phyloP scores from a whole-genome alignment of 2,329 filamentous ascomycete species.

The Penicillium sp. region DNA sequence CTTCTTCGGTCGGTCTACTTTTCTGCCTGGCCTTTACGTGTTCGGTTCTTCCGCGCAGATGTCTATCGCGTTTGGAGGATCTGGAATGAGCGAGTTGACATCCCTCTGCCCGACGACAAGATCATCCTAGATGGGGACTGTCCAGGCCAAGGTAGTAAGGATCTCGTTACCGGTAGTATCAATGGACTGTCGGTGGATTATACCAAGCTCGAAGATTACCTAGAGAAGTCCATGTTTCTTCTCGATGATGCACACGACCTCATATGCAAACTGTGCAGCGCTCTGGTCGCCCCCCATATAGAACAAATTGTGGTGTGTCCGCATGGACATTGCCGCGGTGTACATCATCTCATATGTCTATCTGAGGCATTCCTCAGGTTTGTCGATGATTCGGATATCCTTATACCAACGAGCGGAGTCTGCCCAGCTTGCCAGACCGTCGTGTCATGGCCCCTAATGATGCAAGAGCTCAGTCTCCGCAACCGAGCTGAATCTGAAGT shows the following conservation, averaged over 20 bases:
- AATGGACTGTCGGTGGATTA: slow-evolving; percentile 61
- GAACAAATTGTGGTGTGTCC: slow-evolving; percentile 61
- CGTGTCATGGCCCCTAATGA: slow-evolving; percentile 75
- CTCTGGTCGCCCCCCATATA: slow-evolving; percentile 42
- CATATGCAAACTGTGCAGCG: slow-evolving; percentile 59
- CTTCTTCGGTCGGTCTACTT: slow-evolving; percentile 82
- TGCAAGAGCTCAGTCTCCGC: slow-evolving; percentile 81
- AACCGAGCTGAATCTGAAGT: slow-evolving; percentile 73
- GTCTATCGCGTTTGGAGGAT: slow-evolving; percentile 72
- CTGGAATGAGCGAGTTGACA: slow-evolving; percentile 59
- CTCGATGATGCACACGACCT: slow-evolving; percentile 46
- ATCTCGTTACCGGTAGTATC: slow-evolving; percentile 46
- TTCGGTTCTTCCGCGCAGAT: slow-evolving; percentile 79
- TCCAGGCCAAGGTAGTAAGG: slow-evolving; percentile 19
- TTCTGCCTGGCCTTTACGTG: slow-evolving; percentile 76
- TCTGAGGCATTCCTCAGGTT: slow-evolving; percentile 58
- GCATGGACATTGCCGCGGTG: slow-evolving; percentile 52
- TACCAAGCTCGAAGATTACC: slow-evolving; percentile 53
- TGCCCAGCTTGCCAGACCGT: slow-evolving; percentile 73
- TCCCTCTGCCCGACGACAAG: slow-evolving; percentile 58
- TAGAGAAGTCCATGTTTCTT: slow-evolving; percentile 58
- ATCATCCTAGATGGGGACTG: slow-evolving; percentile 60
- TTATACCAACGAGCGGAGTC: slow-evolving; percentile 71
- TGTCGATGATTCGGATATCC: slow-evolving; percentile 40
- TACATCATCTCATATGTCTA: slow-evolving; percentile 64